phyloP scores from a whole-genome alignment of 371 early-diverging fungal species.

The Apophysomyces sp. region DNA sequence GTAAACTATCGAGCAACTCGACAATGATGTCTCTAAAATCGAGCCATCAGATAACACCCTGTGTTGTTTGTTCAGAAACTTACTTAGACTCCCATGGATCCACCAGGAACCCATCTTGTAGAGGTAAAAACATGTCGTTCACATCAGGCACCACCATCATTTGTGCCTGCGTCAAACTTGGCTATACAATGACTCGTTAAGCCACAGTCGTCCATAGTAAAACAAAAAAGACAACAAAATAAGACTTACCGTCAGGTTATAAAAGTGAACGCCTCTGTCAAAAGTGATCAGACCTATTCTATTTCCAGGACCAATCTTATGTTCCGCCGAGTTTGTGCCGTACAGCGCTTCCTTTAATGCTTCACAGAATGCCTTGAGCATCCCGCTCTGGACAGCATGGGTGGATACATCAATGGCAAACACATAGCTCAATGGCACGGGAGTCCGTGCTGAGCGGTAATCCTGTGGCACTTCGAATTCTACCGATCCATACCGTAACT shows the following conservation, averaged over 20 bases:
- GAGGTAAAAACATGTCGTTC: conserved; percentile 90
- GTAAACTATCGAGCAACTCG: conserved; percentile 79
- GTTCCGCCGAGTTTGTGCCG: conserved; percentile 32
- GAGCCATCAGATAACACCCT: background rate
- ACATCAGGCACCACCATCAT: conserved; percentile 97
- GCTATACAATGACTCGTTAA: conserved; percentile 30
- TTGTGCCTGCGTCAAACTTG: conserved; percentile 82
- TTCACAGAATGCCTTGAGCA: conserved; percentile 70
- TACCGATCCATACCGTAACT: conserved; percentile 86
- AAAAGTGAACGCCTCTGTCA: conserved; percentile 91
- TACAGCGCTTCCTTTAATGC: conserved; percentile 78
- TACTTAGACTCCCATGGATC: conserved; percentile 76
- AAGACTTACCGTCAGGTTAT: conserved; percentile 76
- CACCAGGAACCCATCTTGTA: conserved; percentile 89
- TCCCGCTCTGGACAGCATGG: conserved; percentile 82
- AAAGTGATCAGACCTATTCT: conserved; percentile 89
- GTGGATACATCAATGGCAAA: conserved; percentile 96
- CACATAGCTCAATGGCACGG: conserved; percentile 76
- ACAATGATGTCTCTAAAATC: conserved; percentile 69
- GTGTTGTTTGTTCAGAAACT: background rate
- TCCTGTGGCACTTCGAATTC: conserved; percentile 90
- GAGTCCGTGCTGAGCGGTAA: conserved; percentile 62
- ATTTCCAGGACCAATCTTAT: conserved; percentile 42
- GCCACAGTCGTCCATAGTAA: background rate
- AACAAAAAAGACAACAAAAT: background rate